Conservation (phyloP, 2,329 filamentous ascomycete species). For the Exophiala spinifera region DNA sequence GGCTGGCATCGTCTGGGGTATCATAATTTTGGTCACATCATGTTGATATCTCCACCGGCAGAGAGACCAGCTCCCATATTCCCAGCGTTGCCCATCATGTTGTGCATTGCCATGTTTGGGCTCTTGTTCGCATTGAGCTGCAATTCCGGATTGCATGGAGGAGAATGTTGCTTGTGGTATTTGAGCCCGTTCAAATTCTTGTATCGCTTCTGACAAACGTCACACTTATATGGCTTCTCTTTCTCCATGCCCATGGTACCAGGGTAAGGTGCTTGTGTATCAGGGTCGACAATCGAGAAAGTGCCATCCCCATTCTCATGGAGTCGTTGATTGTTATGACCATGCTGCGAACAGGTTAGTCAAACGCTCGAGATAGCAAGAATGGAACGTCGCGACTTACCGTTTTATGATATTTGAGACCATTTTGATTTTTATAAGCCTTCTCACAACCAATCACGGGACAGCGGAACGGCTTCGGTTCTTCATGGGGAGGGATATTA, state of each 20-base stretch:
- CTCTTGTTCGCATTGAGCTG: constrained; percentile 50
- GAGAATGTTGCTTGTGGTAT: constrained; percentile 84
- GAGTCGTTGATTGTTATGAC: constrained; percentile 92
- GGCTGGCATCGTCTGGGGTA: constrained; percentile 3
- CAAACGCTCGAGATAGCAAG: constrained; percentile 8
- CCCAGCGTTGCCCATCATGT: constrained; percentile 37
- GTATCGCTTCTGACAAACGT: constrained; percentile 95
- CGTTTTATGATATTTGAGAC: constrained; percentile 82
- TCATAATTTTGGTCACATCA: constrained; percentile 11
- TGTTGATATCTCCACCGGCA: constrained; percentile 28
- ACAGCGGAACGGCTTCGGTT: constrained; percentile 96
- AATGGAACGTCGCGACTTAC: constrained; percentile 44
- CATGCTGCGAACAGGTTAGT: constrained; percentile 57
- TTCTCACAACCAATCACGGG: constrained; percentile 96
- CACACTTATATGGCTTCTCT: constrained; percentile 97
- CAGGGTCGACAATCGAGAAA: constrained; percentile 95
- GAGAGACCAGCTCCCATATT: constrained; percentile 48
- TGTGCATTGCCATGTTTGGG: constrained; percentile 17
- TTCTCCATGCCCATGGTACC: constrained; percentile 99
- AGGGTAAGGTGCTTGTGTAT: constrained; percentile 89
- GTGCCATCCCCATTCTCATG: constrained; percentile 96
- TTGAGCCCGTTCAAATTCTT: constrained; percentile 99
- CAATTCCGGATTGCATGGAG: constrained; percentile 83
- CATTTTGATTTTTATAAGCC: constrained; percentile 99
- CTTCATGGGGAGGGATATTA: constrained; percentile 63